A percentile compares a stretch with the other conserved stretches of the same genome.
These are phyloP conservation scores for Podospora conica DNA, from an alignment of 495 filamentous ascomycete species.

Conservation along the genomic window DNA sequence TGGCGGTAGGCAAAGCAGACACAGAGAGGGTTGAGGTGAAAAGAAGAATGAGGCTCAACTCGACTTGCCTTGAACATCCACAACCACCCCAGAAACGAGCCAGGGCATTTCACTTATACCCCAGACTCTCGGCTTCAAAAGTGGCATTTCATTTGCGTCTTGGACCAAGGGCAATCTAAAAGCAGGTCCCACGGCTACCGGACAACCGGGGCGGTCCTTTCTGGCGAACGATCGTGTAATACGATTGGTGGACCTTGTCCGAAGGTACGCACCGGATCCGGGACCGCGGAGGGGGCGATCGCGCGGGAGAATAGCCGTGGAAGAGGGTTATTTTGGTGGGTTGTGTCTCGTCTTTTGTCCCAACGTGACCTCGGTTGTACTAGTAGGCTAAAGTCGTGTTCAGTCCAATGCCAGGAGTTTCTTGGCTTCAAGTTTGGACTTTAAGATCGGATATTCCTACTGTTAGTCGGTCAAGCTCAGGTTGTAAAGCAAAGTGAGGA, in stretches of 20 bases:
- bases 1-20: not conserved
- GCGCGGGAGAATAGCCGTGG: slow-evolving; percentile 24
- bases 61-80: no score
- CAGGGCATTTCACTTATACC: not conserved
- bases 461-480: no score
- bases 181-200: slow-evolving; percentile 5
- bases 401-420: no score
- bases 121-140: not conserved
- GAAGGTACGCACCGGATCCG: slow-evolving; percentile 15
- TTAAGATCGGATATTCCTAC: no score
- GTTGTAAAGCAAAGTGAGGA: no score
- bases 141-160: not conserved
- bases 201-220: slow-evolving; percentile 10
- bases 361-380: not conserved
- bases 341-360: not conserved
- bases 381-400: not conserved
- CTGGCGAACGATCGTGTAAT: slow-evolving; percentile 8
- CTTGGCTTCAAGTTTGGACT: not conserved
- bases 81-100: not conserved
- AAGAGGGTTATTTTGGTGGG: not conserved
- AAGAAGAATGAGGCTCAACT: not conserved
- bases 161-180: not conserved
- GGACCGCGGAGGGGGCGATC: slow-evolving; percentile 28
- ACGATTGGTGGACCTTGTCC: slow-evolving; percentile 27
- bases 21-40: not conserved